These are phyloP conservation scores for Penicillium pancosmium DNA, from an alignment of 495 filamentous ascomycete species.

Conservation along the genomic window DNA sequence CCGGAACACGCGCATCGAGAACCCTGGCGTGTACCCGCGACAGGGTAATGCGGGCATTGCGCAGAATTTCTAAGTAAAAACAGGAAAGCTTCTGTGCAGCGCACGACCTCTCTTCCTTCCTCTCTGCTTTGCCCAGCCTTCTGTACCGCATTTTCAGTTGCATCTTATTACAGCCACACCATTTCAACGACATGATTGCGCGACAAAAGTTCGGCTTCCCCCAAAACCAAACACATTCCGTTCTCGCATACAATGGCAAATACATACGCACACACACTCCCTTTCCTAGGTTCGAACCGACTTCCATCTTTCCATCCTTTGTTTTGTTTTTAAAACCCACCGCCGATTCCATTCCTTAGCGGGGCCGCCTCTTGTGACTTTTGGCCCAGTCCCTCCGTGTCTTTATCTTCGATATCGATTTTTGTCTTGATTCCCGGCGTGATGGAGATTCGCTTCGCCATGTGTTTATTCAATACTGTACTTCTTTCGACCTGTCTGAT, in stretches of 20 bases:
- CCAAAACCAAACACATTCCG: neutral
- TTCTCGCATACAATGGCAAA: slow-evolving; percentile 2
- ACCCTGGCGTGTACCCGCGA: slow-evolving; percentile 79
- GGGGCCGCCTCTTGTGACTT: slow-evolving; percentile 11
- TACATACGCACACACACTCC: slow-evolving; percentile 1
- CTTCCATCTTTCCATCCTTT: neutral
- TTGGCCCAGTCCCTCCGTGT: slow-evolving; percentile 6
- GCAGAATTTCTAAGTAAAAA: slow-evolving; percentile 84
- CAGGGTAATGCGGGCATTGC: slow-evolving; percentile 93
- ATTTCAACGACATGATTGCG: neutral
- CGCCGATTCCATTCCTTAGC: slow-evolving; percentile 27
- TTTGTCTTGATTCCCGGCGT: slow-evolving; percentile 30
- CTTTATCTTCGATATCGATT: neutral
- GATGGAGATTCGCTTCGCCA: slow-evolving; percentile 32
- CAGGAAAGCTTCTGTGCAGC: neutral
- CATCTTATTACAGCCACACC: neutral
- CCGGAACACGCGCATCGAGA: slow-evolving; percentile 92
- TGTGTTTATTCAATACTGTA: slow-evolving; percentile 17
- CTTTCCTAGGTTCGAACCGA: neutral
- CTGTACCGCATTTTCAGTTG: neutral
- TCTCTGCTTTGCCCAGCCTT: neutral
- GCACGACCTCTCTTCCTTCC: neutral
- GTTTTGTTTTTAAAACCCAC: slow-evolving; percentile 9
- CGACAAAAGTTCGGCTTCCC: slow-evolving; percentile 16
- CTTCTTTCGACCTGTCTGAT: too few relatives aligned